Percentiles rank a stretch among this genome's conserved stretches.
phyloP scores from a whole-genome alignment of 1,139 yeast genomes.

The Lodderomyces theae region DNA sequence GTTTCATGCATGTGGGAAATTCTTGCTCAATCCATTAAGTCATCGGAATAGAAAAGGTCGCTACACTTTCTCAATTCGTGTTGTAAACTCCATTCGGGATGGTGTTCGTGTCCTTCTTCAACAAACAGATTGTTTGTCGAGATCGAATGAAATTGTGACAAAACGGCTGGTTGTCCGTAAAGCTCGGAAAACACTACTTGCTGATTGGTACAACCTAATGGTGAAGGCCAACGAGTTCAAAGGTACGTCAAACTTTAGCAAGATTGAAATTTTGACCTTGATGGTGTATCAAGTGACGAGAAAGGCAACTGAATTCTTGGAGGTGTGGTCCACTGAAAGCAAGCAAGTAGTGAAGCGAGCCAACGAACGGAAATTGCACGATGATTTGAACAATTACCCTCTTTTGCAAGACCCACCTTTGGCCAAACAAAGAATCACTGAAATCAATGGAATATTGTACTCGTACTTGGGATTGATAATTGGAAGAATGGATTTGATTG shows the following conservation, averaged over 20 bases:
- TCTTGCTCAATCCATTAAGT: slow-evolving; percentile 67
- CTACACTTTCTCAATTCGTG: slow-evolving; percentile 45
- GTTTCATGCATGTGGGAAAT: slow-evolving; percentile 72
- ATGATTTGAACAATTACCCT: slow-evolving; percentile 43
- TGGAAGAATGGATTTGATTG: slow-evolving; percentile 72
- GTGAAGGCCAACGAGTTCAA: slow-evolving; percentile 81
- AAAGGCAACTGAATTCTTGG: slow-evolving; percentile 69
- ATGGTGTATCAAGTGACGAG: slow-evolving; percentile 74
- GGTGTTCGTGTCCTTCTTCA: slow-evolving; percentile 79
- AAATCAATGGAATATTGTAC: slow-evolving; percentile 67
- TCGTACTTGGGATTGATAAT: slow-evolving; percentile 69
- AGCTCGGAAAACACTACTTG: slow-evolving; percentile 73
- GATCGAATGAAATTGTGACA: slow-evolving; percentile 77
- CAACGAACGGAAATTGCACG: slow-evolving; percentile 19
- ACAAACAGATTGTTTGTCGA: slow-evolving; percentile 77
- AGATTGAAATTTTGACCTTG: slow-evolving; percentile 67
- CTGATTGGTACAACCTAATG: slow-evolving; percentile 90
- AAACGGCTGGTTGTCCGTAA: slow-evolving; percentile 67
- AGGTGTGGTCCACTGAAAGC: slow-evolving; percentile 69
- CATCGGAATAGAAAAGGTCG: slow-evolving; percentile 40
- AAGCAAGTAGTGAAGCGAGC: slow-evolving; percentile 37
- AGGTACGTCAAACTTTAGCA: slow-evolving; percentile 62
- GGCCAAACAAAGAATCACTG: slow-evolving; percentile 70
- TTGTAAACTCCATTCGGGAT: slow-evolving; percentile 58
- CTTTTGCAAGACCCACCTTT: slow-evolving; percentile 56